Evolutionary conservation across 192 early-diverging fungal genomes (phyloP).

Genomic region (Spinellus fusiger): DNA sequence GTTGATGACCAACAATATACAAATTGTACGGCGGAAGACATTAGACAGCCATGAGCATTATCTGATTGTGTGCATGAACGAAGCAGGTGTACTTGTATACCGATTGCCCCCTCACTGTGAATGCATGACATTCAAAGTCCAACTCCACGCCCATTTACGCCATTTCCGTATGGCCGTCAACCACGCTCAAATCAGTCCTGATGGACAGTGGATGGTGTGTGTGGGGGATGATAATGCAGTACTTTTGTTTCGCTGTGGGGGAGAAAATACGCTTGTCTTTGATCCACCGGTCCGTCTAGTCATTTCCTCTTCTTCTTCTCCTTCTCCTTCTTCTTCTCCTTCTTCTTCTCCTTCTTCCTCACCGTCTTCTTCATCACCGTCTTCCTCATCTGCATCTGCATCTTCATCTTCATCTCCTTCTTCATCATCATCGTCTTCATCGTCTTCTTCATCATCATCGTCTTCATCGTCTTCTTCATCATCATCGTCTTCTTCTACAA

Average conservation of each 20-base stretch:
- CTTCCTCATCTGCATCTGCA: too few species aligned
- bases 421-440: too few species aligned
- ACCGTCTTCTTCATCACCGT: too few species aligned
- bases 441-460: too few species aligned
- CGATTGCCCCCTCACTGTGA: slow-evolving; percentile 18
- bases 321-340: too few species aligned
- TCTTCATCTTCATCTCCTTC: too few species aligned
- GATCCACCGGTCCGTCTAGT: slow-evolving; percentile 11
- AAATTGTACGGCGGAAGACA: slow-evolving; percentile 24
- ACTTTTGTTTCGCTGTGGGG: too few species aligned
- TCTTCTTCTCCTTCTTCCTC: too few species aligned
- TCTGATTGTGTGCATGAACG: slow-evolving; percentile 29
- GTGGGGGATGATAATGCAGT: slow-evolving; percentile 38
- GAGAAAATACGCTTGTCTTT: too few species aligned
- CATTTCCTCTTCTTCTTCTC: slow-evolving; percentile 1
- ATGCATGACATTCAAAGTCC: neutral
- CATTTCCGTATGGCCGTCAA: slow-evolving; percentile 33
- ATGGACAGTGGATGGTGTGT: slow-evolving; percentile 38
- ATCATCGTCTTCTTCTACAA: neutral
- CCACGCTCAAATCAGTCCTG: slow-evolving; percentile 41
- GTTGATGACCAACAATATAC: slow-evolving; percentile 25
- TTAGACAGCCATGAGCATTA: slow-evolving; percentile 1
- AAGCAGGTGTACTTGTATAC: slow-evolving; percentile 28
- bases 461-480: slow-evolving; percentile 7
- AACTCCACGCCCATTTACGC: slow-evolving; percentile 12